Conservation (phyloP, 164 flowering plant genomes). For the Magnolia kwangsiensis region DNA sequence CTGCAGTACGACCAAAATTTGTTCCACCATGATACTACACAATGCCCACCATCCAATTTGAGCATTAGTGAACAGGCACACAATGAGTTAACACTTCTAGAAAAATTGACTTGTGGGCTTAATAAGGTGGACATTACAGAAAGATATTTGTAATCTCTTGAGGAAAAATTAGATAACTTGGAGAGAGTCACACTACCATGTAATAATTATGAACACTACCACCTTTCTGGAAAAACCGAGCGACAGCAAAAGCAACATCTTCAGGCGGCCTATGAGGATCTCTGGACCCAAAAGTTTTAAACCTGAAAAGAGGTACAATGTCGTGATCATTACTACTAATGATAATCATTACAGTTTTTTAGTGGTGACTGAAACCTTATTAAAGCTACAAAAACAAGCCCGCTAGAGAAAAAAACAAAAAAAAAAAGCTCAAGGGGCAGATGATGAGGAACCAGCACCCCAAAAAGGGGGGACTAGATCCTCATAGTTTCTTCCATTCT, state of each 20-base stretch:
- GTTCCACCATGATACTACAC: conserved; percentile 97
- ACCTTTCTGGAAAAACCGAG: conserved; percentile 96
- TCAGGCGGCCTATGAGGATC: conserved; percentile 93
- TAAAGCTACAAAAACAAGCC: background rate
- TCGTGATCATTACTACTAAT: background rate
- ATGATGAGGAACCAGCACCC: too few relatives aligned
- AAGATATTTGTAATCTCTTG: background rate
- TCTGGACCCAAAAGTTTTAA: conserved; percentile 83
- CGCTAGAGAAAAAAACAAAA: too few relatives aligned
- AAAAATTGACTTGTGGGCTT: background rate
- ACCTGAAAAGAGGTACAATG: conserved; percentile 45
- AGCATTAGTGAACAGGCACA: background rate
- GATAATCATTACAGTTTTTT: background rate
- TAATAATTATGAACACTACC: conserved; percentile 91
- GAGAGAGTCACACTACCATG: conserved; percentile 51
- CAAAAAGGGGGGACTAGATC: too few relatives aligned
- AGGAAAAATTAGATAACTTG: background rate
- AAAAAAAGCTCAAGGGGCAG: too few relatives aligned
- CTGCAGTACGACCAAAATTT: conserved; percentile 95
- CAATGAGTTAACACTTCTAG: background rate
- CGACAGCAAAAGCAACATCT: conserved; percentile 92
- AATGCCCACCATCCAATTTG: background rate
- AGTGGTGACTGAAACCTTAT: background rate
- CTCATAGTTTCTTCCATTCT: too few relatives aligned
- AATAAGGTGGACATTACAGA: background rate